Evolutionary conservation across 306 rosid species (phyloP).

Genomic region (Vigna hirtella): DNA sequence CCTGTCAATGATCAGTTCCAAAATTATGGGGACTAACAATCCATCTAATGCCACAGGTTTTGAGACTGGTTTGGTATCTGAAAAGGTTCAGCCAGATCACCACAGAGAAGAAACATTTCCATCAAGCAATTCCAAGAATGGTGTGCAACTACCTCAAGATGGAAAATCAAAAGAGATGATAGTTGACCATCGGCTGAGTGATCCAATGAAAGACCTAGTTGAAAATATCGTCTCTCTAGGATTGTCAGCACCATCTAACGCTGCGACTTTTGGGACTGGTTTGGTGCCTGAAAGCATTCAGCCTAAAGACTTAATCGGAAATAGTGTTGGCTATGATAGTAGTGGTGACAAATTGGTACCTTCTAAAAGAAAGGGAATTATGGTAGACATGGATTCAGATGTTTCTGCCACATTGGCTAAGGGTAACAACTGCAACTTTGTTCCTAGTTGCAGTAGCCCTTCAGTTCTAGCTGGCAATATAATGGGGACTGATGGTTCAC

Average conservation of each 20-base stretch:
- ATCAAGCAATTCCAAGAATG: constrained; percentile 22
- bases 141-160: constrained; percentile 35
- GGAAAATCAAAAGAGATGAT: constrained; percentile 39
- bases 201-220: constrained; percentile 32
- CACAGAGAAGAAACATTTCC: constrained; percentile 34
- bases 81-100: constrained; percentile 44
- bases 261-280: constrained; percentile 33
- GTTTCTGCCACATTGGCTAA: constrained; percentile 44
- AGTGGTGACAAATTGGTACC: constrained; percentile 47
- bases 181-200: constrained; percentile 42
- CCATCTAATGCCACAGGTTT: constrained; percentile 37
- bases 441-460: constrained; percentile 39
- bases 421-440: constrained; percentile 48
- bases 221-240: constrained; percentile 26
- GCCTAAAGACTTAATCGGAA: constrained; percentile 23
- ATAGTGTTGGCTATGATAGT: constrained; percentile 37
- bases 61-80: constrained; percentile 42
- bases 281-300: constrained; percentile 6
- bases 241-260: constrained; percentile 33
- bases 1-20: constrained; percentile 37
- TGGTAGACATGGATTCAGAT: constrained; percentile 53
- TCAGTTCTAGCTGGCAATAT: constrained; percentile 41
- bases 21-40: constrained; percentile 41
- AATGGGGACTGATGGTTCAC: constrained; percentile 45
- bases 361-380: constrained; percentile 60